phyloP scores from a whole-genome alignment of 768 basidiomycete species.

The Phlegmacium glaucopus region DNA sequence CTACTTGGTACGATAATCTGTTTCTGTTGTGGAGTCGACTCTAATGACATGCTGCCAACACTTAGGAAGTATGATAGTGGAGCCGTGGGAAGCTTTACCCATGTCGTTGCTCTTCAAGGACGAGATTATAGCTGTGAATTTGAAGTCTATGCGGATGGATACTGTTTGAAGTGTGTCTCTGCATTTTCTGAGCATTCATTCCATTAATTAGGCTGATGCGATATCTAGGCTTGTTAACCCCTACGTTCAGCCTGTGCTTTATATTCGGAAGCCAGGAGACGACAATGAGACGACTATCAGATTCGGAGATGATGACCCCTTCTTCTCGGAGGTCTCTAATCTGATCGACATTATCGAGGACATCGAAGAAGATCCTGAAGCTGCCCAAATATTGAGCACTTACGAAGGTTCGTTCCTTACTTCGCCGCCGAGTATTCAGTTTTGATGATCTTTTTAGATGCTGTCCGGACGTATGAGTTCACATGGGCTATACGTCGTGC shows the following conservation, averaged over 20 bases:
- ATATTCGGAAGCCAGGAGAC: constrained; percentile 80
- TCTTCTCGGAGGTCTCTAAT: constrained; percentile 91
- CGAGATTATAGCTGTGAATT: constrained; percentile 92
- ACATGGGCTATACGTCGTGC: constrained; percentile 92
- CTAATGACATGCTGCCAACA: not conserved
- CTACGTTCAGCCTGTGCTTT: constrained; percentile 87
- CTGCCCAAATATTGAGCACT: constrained; percentile 72
- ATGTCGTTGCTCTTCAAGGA: constrained; percentile 89
- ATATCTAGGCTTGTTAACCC: constrained; percentile 75
- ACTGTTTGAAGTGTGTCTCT: constrained; percentile 65
- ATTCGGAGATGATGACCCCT: constrained; percentile 85
- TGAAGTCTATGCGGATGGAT: constrained; percentile 93
- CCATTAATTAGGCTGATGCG: constrained; percentile 2
- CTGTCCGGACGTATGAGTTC: constrained; percentile 83
- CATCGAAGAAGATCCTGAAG: constrained; percentile 83
- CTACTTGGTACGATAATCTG: constrained; percentile 66
- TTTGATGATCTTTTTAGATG: constrained; percentile 45
- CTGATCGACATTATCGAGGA: constrained; percentile 88
- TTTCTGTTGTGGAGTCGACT: not conserved
- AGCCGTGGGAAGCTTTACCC: constrained; percentile 89
- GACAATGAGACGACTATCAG: constrained; percentile 67
- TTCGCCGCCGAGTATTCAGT: not conserved
- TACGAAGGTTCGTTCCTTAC: constrained; percentile 64
- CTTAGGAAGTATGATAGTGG: constrained; percentile 91
- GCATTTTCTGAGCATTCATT: not conserved